Conservation (phyloP, 2,329 filamentous ascomycete species). For the Arachnomyces sp. region DNA sequence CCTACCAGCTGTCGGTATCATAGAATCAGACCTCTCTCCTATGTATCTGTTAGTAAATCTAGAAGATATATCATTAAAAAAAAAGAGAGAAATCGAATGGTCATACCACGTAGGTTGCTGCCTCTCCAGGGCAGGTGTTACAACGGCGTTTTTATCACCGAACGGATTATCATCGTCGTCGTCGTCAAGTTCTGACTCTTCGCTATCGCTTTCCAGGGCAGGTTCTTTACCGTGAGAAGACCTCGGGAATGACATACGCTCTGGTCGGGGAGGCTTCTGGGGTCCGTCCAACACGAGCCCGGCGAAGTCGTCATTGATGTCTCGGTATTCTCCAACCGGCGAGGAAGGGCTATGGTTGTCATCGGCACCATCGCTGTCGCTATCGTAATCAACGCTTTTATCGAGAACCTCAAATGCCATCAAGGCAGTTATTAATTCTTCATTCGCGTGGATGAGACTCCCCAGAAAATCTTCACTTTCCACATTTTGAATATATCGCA, state of each 20-base stretch:
- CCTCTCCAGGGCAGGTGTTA: slow-evolving; percentile 25
- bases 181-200: slow-evolving; percentile 46
- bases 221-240: slow-evolving; percentile 16
- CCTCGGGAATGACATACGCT: slow-evolving; percentile 25
- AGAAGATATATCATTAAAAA: too few relatives aligned
- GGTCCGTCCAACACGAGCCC: slow-evolving; percentile 26
- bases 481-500: slow-evolving; percentile 88
- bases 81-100: not conserved
- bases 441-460: slow-evolving; percentile 84
- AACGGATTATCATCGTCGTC: slow-evolving; percentile 82
- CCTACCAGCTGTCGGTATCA: too few relatives aligned
- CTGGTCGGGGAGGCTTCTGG: slow-evolving; percentile 48
- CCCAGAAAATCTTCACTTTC: slow-evolving; percentile 89
- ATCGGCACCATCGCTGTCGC: slow-evolving; percentile 55
- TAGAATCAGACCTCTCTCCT: too few relatives aligned
- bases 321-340: slow-evolving; percentile 1
- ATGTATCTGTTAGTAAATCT: too few relatives aligned
- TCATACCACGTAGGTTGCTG: slow-evolving; percentile 29
- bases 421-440: slow-evolving; percentile 85
- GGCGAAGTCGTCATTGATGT: not conserved
- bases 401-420: slow-evolving; percentile 95
- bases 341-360: slow-evolving; percentile 36
- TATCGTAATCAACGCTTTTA: slow-evolving; percentile 52
- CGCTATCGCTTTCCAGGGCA: slow-evolving; percentile 49
- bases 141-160: slow-evolving; percentile 65